phyloP scores from a whole-genome alignment of 495 filamentous ascomycete species.

The Talaromyces proteolyticus region DNA sequence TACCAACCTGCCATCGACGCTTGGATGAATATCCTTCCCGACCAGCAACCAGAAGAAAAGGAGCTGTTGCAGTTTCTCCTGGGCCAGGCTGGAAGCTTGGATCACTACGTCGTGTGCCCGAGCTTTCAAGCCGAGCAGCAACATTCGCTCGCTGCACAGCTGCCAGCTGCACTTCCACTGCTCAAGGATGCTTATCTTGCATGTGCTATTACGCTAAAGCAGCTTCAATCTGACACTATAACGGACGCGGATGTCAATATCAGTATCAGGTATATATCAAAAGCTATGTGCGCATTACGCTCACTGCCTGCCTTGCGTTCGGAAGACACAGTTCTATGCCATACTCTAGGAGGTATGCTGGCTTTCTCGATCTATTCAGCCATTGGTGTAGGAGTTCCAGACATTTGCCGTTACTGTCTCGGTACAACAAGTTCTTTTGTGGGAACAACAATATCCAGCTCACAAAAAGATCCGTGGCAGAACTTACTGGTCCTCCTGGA shows the following conservation, averaged over 20 bases:
- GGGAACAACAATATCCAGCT: background rate
- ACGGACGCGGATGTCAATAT: background rate
- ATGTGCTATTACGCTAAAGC: constrained; percentile 1
- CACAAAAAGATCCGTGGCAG: background rate
- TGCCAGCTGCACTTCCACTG: background rate
- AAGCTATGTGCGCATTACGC: background rate
- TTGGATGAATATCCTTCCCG: background rate
- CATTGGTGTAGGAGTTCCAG: background rate
- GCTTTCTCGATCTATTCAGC: background rate
- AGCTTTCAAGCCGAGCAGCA: constrained; percentile 2
- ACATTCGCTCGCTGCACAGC: background rate
- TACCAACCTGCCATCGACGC: background rate
- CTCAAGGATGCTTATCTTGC: constrained; percentile 4
- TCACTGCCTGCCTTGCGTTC: background rate
- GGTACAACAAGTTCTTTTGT: background rate
- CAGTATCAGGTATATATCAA: background rate
- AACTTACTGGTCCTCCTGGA: background rate
- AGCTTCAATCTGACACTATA: background rate
- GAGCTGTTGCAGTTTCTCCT: constrained; percentile 1
- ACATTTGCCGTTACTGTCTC: constrained; percentile 4
- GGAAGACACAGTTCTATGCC: background rate
- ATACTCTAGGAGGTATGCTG: background rate
- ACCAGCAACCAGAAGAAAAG: constrained; percentile 1
- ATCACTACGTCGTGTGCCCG: background rate
- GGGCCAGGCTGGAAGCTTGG: background rate